These are phyloP conservation scores for Biscogniauxia mediterranea DNA, from an alignment of 2,329 filamentous ascomycete genomes.

Conservation along the genomic window DNA sequence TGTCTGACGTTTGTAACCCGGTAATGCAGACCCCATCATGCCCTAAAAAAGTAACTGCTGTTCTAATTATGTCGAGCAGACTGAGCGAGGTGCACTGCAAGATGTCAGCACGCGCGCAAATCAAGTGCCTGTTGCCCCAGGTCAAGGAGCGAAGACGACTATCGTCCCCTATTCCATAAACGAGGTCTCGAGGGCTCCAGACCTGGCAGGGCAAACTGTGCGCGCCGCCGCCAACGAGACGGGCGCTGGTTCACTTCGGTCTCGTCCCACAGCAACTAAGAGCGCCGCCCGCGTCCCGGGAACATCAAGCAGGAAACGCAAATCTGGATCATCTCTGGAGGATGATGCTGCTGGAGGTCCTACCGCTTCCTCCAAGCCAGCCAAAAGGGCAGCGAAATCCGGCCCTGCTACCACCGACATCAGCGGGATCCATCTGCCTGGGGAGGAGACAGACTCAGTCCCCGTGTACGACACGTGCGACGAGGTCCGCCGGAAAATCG, in stretches of 20 bases:
- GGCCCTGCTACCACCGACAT: constrained; percentile 32
- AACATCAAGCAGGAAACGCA: constrained; percentile 20
- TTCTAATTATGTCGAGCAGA: neutral
- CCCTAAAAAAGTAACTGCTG: neutral
- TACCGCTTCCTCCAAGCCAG: neutral
- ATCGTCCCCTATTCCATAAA: neutral
- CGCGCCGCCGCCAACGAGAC: neutral
- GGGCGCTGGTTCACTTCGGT: neutral
- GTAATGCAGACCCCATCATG: neutral
- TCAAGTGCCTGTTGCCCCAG: neutral
- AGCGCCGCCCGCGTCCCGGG: constrained; percentile 5
- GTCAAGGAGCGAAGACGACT: neutral
- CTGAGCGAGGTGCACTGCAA: neutral
- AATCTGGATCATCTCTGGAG: constrained; percentile 19
- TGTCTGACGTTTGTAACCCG: neutral
- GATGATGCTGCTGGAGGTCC: constrained; percentile 13
- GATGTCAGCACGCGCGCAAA: neutral
- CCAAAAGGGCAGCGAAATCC: constrained; percentile 1
- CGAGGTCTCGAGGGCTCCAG: neutral
- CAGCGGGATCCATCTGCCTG: constrained; percentile 40
- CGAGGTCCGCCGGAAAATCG: constrained; percentile 55
- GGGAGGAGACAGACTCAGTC: constrained; percentile 42
- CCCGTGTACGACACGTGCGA: constrained; percentile 56
- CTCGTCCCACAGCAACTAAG: neutral
- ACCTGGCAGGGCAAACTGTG: neutral